Conservation (phyloP, 345 rosid species). For the Geranium brycei region DNA sequence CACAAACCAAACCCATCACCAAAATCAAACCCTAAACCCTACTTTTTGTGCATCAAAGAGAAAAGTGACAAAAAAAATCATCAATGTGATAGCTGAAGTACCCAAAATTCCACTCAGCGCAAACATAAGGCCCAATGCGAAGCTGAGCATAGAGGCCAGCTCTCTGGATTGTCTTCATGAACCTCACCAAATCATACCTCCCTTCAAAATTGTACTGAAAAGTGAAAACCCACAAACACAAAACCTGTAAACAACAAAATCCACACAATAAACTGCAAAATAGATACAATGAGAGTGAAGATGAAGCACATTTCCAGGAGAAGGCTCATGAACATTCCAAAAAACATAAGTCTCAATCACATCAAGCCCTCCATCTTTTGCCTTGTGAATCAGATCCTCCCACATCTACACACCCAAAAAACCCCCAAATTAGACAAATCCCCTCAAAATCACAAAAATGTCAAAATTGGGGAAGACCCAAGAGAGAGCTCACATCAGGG, state of each 20-base stretch:
- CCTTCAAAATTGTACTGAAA: slow-evolving; percentile 82
- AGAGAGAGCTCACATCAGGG: slow-evolving; percentile 41
- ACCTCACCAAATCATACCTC: slow-evolving; percentile 89
- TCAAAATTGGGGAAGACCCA: not conserved
- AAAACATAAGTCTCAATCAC: slow-evolving; percentile 95
- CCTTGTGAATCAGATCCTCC: slow-evolving; percentile 97
- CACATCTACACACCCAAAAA: slow-evolving; percentile 55
- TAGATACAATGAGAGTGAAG: slow-evolving; percentile 1
- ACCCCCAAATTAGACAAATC: slow-evolving; percentile 1
- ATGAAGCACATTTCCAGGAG: slow-evolving; percentile 69
- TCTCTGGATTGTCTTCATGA: slow-evolving; percentile 63
- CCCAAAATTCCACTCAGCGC: slow-evolving; percentile 99
- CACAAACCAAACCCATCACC: not conserved
- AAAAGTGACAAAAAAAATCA: too few relatives aligned
- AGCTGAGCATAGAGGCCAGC: slow-evolving; percentile 93
- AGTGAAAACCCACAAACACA: slow-evolving; percentile 25
- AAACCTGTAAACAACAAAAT: not conserved
- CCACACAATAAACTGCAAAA: not conserved
- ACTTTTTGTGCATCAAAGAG: not conserved
- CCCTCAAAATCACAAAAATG: not conserved
- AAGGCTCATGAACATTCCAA: slow-evolving; percentile 98
- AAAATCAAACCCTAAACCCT: not conserved
- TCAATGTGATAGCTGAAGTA: slow-evolving; percentile 13
- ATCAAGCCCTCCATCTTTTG: slow-evolving; percentile 91
- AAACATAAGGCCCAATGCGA: slow-evolving; percentile 94